A percentile compares a stretch with the other conserved stretches of the same genome.
These are phyloP conservation scores for Barbarea vulgaris DNA, from an alignment of 345 rosid genomes.

Conservation along the genomic window DNA sequence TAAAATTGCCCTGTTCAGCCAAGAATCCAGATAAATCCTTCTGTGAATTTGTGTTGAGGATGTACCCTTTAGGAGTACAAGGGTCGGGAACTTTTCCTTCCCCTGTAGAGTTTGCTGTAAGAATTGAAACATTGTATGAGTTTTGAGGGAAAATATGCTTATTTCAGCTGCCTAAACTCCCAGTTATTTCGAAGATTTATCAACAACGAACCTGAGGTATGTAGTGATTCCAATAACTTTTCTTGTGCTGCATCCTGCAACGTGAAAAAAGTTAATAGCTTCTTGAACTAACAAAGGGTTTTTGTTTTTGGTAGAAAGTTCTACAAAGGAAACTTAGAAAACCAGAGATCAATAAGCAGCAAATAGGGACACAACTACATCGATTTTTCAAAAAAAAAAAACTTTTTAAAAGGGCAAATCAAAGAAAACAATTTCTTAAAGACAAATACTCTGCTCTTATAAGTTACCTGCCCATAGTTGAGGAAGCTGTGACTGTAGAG, in stretches of 20 bases:
- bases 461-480: conserved; percentile 77
- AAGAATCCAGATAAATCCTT: conserved; percentile 45
- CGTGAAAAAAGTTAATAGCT: conserved; percentile 29
- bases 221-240: conserved; percentile 58
- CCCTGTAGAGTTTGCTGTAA: conserved; percentile 52
- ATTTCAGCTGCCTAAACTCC: not conserved
- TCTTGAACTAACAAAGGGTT: not conserved
- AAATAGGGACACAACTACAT: not conserved
- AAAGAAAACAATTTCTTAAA: not conserved
- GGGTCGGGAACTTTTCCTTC: conserved; percentile 59
- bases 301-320: conserved; percentile 1
- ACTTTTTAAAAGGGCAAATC: not conserved
- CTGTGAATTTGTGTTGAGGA: conserved; percentile 32
- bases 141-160: not conserved
- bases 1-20: conserved; percentile 41
- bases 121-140: conserved; percentile 12
- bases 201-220: conserved; percentile 46
- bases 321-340: not conserved
- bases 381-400: not conserved
- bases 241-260: conserved; percentile 82
- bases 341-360: conserved; percentile 14
- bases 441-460: conserved; percentile 10
- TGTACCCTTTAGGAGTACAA: conserved; percentile 85
- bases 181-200: not conserved
- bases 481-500: conserved; percentile 93